phyloP scores from a whole-genome alignment of 805 yeast genomes.

The Wickerhamomyces silvicola region DNA sequence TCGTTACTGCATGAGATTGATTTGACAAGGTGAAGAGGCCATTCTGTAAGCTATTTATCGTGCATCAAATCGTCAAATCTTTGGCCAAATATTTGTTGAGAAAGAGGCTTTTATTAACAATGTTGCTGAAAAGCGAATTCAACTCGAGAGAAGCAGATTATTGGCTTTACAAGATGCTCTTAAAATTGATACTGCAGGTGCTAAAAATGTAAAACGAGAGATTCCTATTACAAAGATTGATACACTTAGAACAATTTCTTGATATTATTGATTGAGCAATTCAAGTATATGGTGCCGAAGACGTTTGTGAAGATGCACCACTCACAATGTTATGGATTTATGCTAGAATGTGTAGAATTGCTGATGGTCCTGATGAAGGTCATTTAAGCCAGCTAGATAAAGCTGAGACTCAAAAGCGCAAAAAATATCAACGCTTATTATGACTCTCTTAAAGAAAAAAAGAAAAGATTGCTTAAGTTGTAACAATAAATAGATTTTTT shows the following conservation, averaged over 20 bases:
- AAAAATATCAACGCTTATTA: constrained; percentile 29
- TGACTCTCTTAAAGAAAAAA: constrained; percentile 13
- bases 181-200: constrained; percentile 45
- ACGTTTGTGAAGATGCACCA: constrained; percentile 55
- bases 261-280: constrained; percentile 54
- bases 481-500: constrained; percentile 6
- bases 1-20: constrained; percentile 61
- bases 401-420: constrained; percentile 34
- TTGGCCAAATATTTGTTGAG: constrained; percentile 42
- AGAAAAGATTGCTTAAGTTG: constrained; percentile 13
- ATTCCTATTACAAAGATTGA: constrained; percentile 60
- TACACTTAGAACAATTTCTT: constrained; percentile 49
- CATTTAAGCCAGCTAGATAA: constrained; percentile 53
- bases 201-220: constrained; percentile 49
- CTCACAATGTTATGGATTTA: constrained; percentile 47
- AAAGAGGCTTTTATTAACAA: constrained; percentile 44
- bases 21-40: constrained; percentile 57
- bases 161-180: constrained; percentile 56
- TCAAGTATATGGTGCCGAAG: constrained; percentile 61
- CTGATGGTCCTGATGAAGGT: constrained; percentile 69
- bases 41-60: constrained; percentile 41
- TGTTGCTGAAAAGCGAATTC: constrained; percentile 47
- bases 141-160: constrained; percentile 46
- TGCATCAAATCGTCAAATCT: constrained; percentile 46
- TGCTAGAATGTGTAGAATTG: constrained; percentile 51